Base-by-base conservation (phyloP, 2,329 filamentous ascomycete species). In the Penicillium sp. region DNA sequence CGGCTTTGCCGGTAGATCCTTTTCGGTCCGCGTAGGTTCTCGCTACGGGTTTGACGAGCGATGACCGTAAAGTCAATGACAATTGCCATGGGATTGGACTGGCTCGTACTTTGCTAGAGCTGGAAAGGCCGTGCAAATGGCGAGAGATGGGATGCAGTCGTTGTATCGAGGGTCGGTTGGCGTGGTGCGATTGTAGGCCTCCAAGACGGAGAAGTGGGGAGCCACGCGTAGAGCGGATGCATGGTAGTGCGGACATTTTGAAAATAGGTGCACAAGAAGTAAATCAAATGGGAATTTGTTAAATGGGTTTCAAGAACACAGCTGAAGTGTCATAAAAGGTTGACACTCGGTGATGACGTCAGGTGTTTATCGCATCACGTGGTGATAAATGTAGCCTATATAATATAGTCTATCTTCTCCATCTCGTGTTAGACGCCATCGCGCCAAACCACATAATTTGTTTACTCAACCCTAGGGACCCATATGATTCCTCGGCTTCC, bases 1-100 rank as follows among this genome's bases (percentile, higher is more conserved):
- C 66, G 10, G 60, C 57, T 59, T 69, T 72, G 8, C 66, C 70
- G 23, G 57, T 53, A 6, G 40, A 57, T 38, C 33, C n/a, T 29
- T 59, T 59, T 5, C 57, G 43, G 27, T 55, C 55, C 10, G 44
- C 34, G 48, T 40, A 44, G 31, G 13, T 53, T 41, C 36, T 57
- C n/a, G 51, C 33, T 19, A 21, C 46, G 3, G 40, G 46, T 33
- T 43, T 41, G 39, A 11, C 5, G 4, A 34, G 11, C 2, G 10
- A 5, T 6, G 27, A 2, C 7, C 11, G 52, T 0, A 16, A 5
- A 6, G 27, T 16, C 7, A 11, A 33, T 16, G n/a, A 1, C 5
- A 16, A 7, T n/a, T 27, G 44, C 29, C 11, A 11, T 16, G 15
- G 6, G 1, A 4, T 39, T 23, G 9, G 13, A 41, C 16, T 13